A percentile compares a stretch with the other conserved stretches of the same genome.
phyloP scores from a whole-genome alignment of 2,329 filamentous ascomycete species.

The Coniochaeta hoffmannii region DNA sequence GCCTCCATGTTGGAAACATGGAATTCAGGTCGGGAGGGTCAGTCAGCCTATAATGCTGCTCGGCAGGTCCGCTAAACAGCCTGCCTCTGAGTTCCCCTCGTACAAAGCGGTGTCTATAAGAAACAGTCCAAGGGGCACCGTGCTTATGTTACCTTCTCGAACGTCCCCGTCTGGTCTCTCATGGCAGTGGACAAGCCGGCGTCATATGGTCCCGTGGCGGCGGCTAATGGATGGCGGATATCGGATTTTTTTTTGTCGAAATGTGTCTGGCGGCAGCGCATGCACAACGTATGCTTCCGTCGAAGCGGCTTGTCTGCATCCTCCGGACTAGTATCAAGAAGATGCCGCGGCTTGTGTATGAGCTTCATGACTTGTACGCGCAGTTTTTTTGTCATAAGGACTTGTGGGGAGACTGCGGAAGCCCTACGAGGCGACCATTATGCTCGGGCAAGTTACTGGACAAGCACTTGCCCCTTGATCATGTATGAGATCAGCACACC shows the following conservation, averaged over 20 bases:
- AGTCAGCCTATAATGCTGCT: no score
- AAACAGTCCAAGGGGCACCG: no score
- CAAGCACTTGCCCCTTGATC: no score
- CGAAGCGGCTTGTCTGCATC: conserved; percentile 41
- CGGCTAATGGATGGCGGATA: background rate
- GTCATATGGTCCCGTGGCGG: background rate
- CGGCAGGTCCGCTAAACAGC: no score
- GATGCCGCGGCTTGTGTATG: conserved; percentile 1
- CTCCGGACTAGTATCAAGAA: background rate
- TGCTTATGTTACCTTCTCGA: no score
- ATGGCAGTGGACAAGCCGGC: background rate
- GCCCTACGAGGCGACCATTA: background rate
- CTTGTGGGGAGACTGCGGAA: background rate
- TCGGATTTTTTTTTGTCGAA: background rate
- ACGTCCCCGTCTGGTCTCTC: background rate
- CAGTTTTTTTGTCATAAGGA: conserved; percentile 21
- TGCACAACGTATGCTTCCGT: conserved; percentile 22
- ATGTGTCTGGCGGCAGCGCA: conserved; percentile 11
- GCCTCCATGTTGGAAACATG: no score
- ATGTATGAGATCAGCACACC: no score
- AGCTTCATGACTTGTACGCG: conserved; percentile 45
- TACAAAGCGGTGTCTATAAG: no score
- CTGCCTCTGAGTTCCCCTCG: no score
- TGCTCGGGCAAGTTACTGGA: no score
- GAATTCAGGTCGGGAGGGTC: no score